Evolutionary conservation across 176 grass and related monocot genomes (phyloP), one percentile per base, ranked within the genome.

Genomic region (Rhynchospora tenuis): DNA sequence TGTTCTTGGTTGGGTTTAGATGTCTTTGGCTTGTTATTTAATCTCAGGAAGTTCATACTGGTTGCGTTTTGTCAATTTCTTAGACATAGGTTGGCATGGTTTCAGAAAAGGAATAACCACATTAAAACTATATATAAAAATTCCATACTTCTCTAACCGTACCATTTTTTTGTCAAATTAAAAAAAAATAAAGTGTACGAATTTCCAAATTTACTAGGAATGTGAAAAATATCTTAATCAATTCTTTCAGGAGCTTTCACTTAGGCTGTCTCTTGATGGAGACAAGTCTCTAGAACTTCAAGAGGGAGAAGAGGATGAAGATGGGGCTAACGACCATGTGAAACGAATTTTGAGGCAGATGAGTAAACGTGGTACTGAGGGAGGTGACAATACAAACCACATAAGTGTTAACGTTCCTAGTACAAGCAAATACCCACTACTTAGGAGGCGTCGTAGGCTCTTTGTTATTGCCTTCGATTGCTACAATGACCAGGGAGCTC

Each of bases 291-390:
- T 89, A 5, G 87, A 87, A 62, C 85, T 83, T 28, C 23, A 80
- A 3, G 42, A 31, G 8, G 91, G 33, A 38, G 33, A 2, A 38
- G 33, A 80, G 45, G 89, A 83, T 52, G 86, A 90, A 23, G 82
- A 88, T 4, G 73, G 83, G 61, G 11, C 86, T n/a, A 88, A 98
- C 12, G 94, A 92, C 33, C 92, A 92, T 80, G 90, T 97, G 81
- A 84, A 91, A 56, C 86, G 43, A 73, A 93, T 98, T 78, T 69
- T 98, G 87, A 95, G 76, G 90, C 94, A 98, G 84, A 93, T 98
- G 69, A 93, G 91, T 57, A 88, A 84, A 79, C 83, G 84, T 0
- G 82, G 75, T 23, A 58, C 58, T 9, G 66, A 84, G 1, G 29
- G 63, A 1, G 54, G 75, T 67, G 90, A 92, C 64, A 90, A 79